These are phyloP conservation scores for Globisporangium ultimum DNA, from an alignment of 352 stramenopile genomes.

Conservation along the genomic window DNA sequence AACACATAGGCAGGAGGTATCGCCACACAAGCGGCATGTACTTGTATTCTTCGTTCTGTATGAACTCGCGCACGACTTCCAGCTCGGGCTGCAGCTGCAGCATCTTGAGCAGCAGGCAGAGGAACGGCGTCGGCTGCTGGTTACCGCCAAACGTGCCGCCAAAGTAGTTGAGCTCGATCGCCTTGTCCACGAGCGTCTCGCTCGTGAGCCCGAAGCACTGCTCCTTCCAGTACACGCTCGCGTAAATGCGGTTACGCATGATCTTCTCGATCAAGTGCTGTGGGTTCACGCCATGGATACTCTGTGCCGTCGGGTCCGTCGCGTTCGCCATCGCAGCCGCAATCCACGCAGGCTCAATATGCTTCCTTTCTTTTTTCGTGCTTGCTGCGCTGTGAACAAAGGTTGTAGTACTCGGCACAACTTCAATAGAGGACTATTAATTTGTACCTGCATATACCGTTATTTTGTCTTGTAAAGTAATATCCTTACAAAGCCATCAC, in stretches of 20 bases:
- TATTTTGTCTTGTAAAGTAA: not conserved
- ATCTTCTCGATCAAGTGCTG: slow-evolving; percentile 99
- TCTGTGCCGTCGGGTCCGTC: slow-evolving; percentile 88
- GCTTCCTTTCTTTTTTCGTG: too few relatives aligned
- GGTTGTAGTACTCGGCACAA: not conserved
- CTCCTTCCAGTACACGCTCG: slow-evolving; percentile 97
- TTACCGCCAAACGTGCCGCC: slow-evolving; percentile 94
- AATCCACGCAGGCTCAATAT: too few relatives aligned
- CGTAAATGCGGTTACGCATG: slow-evolving; percentile 95
- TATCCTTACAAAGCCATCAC: not conserved
- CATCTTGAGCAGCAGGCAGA: slow-evolving; percentile 98
- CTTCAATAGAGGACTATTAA: not conserved
- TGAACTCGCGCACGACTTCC: slow-evolving; percentile 92
- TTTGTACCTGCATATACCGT: not conserved
- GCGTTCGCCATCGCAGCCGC: slow-evolving; percentile 66
- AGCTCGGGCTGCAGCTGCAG: slow-evolving; percentile 96
- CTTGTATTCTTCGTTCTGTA: slow-evolving; percentile 98
- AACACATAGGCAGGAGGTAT: not conserved
- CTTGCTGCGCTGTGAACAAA: too few relatives aligned
- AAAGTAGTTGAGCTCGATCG: slow-evolving; percentile 90
- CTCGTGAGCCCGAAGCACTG: slow-evolving; percentile 97
- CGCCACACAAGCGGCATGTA: slow-evolving; percentile 12
- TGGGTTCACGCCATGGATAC: slow-evolving; percentile 95
- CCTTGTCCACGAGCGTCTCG: slow-evolving; percentile 95
- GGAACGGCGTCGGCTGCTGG: slow-evolving; percentile 94